These are phyloP conservation scores for Aspergillus hancockii DNA, from an alignment of 495 filamentous ascomycete genomes.

Conservation along the genomic window DNA sequence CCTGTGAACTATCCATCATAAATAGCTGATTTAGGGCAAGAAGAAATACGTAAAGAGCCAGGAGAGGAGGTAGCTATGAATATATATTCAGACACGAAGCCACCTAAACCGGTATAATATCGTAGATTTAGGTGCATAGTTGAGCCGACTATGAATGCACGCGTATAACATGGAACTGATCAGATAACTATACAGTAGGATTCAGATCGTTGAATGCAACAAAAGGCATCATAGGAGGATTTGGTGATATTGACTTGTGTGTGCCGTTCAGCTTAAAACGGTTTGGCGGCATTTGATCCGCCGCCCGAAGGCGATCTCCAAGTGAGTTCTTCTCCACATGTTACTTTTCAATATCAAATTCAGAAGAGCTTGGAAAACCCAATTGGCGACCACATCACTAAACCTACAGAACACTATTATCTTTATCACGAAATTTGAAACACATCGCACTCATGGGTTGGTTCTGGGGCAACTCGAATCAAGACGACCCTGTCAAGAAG, in stretches of 20 bases:
- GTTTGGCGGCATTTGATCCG: constrained; percentile 17
- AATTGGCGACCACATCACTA: not conserved
- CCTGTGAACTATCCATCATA: not conserved
- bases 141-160: too few species aligned
- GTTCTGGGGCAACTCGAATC: constrained; percentile 59
- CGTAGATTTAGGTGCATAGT: too few species aligned
- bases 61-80: too few species aligned
- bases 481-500: constrained; percentile 71
- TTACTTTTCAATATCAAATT: not conserved
- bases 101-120: too few species aligned
- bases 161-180: too few species aligned
- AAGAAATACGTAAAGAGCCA: too few species aligned
- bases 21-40: not conserved
- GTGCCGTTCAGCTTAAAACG: constrained; percentile 15
- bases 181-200: constrained; percentile 6
- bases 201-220: too few species aligned
- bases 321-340: constrained; percentile 29
- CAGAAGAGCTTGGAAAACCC: not conserved
- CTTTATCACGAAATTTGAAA: not conserved
- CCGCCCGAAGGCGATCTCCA: not conserved
- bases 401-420: not conserved
- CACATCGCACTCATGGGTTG: constrained; percentile 54
- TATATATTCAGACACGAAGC: too few species aligned
- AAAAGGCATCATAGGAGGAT: constrained; percentile 5
- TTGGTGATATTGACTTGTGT: constrained; percentile 5